Conservation (phyloP, 2,329 filamentous ascomycete genomes). For the Apiospora hydei region DNA sequence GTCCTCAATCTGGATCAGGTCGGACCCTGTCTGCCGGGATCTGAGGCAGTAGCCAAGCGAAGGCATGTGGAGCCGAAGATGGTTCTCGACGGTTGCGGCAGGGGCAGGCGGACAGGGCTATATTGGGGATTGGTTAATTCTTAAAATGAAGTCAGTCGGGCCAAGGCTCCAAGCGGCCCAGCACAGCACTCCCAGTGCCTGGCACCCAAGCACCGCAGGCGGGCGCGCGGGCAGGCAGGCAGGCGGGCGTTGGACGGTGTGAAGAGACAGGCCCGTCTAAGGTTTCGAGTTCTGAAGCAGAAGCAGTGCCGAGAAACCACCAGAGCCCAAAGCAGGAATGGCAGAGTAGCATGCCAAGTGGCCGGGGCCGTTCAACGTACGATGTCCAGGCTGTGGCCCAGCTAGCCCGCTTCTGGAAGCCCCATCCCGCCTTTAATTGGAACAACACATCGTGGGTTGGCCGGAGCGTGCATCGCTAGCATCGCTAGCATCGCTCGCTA, state of each 20-base stretch:
- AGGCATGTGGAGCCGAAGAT: slow-evolving; percentile 5
- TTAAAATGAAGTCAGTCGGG: slow-evolving; percentile 9
- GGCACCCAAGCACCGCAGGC: background rate
- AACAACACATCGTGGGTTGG: slow-evolving; percentile 6
- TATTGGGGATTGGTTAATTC: background rate
- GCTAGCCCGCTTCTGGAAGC: background rate
- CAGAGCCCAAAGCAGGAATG: background rate
- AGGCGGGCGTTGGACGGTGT: background rate
- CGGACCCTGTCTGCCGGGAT: background rate
- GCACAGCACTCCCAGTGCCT: background rate
- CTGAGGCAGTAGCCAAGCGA: background rate
- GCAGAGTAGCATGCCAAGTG: slow-evolving; percentile 13
- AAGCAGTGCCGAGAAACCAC: slow-evolving; percentile 6
- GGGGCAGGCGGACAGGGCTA: background rate
- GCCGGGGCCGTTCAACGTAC: slow-evolving; percentile 18
- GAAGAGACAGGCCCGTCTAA: background rate
- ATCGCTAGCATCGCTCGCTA: background rate
- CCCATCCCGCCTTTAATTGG: background rate
- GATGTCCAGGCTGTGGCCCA: background rate
- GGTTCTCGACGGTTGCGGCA: slow-evolving; percentile 1
- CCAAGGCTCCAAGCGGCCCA: background rate
- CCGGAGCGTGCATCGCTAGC: background rate
- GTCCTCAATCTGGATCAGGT: slow-evolving; percentile 4
- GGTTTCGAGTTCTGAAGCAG: slow-evolving; percentile 6
- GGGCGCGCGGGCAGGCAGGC: background rate